Evolutionary conservation across 495 filamentous ascomycete species (phyloP), one percentile per base, ranked within the genome.

Genomic region (Ascodesmis nigricans): DNA sequence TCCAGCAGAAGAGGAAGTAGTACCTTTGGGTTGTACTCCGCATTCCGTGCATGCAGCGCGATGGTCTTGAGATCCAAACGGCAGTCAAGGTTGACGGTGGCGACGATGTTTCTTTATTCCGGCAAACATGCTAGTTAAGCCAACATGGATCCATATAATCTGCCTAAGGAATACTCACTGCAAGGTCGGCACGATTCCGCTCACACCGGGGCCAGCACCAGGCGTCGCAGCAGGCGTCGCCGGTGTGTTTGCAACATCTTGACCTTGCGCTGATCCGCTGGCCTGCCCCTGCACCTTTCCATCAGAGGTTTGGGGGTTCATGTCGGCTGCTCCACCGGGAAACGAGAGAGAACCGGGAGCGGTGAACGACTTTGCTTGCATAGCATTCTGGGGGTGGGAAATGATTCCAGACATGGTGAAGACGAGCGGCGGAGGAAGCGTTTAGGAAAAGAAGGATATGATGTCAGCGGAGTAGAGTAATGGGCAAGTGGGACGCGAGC

Each of bases 21-120:
- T 81, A 87, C 79, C 77, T 87, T 84, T 43, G 74, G 80, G 47
- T 91, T 91, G 71, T 91, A 93, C 62, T 95, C 90, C 42, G 90
- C 87, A 58, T 97, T 97, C 58, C 87, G 75, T 45, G 87, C 87
- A 59, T 97, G 87, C 47, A 97, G 66, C 40, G 87, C 87, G 54
- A 97, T 97, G 54, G 87, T 97, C 76, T 97, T 97, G 41, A 97
- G 67, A 55, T 97, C 87, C 61, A 97, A 64, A 41, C 87, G 80
- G 58, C 87, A 93, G 65, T 91, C 82, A 53, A 97, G 71, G 58
- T 95, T 95, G 67, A 97, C 87, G 45, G 87, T 97, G 38, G 87
- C 83, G 60, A 97, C 87, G 64, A 97, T 93, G 70, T 97, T 97
- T 74, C 82, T 92, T 80, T 55, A 63, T 44, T 47, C 46, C 13